These are phyloP conservation scores for Chaetomium cochliodes DNA, from an alignment of 495 filamentous ascomycete genomes.

Conservation along the genomic window DNA sequence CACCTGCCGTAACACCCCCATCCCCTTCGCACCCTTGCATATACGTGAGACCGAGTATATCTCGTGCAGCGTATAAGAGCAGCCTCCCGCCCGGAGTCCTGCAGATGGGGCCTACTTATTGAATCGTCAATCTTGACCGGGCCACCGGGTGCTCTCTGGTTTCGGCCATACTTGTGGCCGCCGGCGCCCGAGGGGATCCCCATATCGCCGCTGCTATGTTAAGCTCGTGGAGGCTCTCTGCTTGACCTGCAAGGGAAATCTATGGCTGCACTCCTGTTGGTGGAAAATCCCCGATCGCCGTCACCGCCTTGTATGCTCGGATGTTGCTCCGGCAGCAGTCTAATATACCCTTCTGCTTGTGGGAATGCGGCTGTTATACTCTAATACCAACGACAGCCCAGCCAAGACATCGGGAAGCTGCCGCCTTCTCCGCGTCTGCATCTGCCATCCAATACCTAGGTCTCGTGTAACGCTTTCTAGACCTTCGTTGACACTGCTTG, in stretches of 20 bases:
- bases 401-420: not conserved
- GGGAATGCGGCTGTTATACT: constrained; percentile 1
- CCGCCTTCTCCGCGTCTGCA: not conserved
- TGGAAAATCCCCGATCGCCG: constrained; percentile 15
- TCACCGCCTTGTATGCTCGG: not conserved
- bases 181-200: not conserved
- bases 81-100: not conserved
- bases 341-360: not conserved
- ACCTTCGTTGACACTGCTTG: not conserved
- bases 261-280: not conserved
- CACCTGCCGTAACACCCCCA: not conserved
- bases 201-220: not conserved
- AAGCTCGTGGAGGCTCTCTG: not conserved
- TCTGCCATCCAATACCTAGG: not conserved
- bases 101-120: constrained; percentile 1
- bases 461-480: not conserved
- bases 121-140: constrained; percentile 6
- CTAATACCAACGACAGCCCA: not conserved
- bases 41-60: constrained; percentile 1
- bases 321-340: not conserved
- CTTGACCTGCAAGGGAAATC: not conserved
- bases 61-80: not conserved
- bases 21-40: not conserved
- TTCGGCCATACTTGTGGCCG: constrained; percentile 10
- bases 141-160: constrained; percentile 7